These are phyloP conservation scores for Mycena albidolilacea DNA, from an alignment of 768 basidiomycete genomes.

Conservation along the genomic window DNA sequence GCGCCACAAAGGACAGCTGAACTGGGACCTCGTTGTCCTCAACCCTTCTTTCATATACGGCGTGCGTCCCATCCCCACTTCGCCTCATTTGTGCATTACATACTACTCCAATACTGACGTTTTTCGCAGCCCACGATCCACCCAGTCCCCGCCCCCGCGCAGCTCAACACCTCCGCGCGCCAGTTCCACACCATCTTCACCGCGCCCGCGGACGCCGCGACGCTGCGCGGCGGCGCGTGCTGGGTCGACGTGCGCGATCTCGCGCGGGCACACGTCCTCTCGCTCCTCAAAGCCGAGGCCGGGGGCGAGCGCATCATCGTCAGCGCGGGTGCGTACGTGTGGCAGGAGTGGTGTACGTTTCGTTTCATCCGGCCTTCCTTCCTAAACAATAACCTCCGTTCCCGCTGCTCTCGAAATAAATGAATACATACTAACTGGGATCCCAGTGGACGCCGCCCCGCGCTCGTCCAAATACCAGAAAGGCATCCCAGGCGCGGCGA, in stretches of 20 bases:
- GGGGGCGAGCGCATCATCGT: constrained; percentile 70
- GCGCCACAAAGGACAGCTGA: constrained; percentile 53
- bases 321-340: constrained; percentile 47
- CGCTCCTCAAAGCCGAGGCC: constrained; percentile 53
- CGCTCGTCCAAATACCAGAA: constrained; percentile 16
- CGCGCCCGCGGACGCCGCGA: neutral
- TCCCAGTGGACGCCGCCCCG: constrained; percentile 31
- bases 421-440: no score
- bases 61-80: neutral
- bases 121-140: constrained; percentile 54
- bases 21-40: constrained; percentile 68
- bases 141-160: constrained; percentile 44
- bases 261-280: constrained; percentile 22
- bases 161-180: constrained; percentile 54
- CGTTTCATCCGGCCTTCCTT: neutral
- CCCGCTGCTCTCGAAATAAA: no score
- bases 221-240: constrained; percentile 9
- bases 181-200: constrained; percentile 41
- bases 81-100: no score
- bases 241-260: constrained; percentile 35
- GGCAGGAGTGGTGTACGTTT: constrained; percentile 36
- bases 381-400: no score
- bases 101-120: no score
- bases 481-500: constrained; percentile 22
- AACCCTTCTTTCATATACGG: constrained; percentile 66